Evolutionary conservation across 805 yeast species (phyloP).

Genomic region (Candida nemodendra): DNA sequence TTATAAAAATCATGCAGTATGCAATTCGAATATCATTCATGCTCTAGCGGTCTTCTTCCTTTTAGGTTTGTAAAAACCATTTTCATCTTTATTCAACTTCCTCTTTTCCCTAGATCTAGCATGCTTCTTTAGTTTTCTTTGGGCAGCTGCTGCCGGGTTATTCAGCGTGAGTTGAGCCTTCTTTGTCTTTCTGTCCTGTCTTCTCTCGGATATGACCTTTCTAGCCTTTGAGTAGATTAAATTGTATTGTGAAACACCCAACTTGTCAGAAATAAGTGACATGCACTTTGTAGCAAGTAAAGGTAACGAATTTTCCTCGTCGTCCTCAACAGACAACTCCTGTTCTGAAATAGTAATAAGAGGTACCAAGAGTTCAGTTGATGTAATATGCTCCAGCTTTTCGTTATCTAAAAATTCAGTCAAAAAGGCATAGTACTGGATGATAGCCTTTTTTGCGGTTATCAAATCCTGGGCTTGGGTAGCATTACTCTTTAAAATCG

Average conservation of each 20-base stretch:
- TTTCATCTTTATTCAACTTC: constrained; percentile 69
- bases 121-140: constrained; percentile 74
- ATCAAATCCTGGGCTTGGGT: constrained; percentile 50
- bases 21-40: no score
- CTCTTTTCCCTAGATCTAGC: constrained; percentile 74
- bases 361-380: constrained; percentile 28
- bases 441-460: constrained; percentile 62
- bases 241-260: constrained; percentile 73
- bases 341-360: constrained; percentile 35
- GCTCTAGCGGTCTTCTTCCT: constrained; percentile 38
- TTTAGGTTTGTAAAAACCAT: constrained; percentile 69
- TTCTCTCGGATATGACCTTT: constrained; percentile 53
- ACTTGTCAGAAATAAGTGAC: constrained; percentile 59
- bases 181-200: constrained; percentile 74
- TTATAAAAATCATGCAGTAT: no score
- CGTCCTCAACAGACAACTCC: constrained; percentile 35
- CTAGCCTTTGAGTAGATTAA: constrained; percentile 62
- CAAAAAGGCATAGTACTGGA: constrained; percentile 67
- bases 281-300: constrained; percentile 61
- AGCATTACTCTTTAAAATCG: constrained; percentile 62
- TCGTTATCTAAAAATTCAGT: constrained; percentile 47
- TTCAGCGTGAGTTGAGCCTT: constrained; percentile 72
- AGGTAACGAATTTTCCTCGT: constrained; percentile 28
- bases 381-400: constrained; percentile 42
- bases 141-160: constrained; percentile 82